Conservation (phyloP, 352 stramenopile species). For the Pythium dissotocum region DNA sequence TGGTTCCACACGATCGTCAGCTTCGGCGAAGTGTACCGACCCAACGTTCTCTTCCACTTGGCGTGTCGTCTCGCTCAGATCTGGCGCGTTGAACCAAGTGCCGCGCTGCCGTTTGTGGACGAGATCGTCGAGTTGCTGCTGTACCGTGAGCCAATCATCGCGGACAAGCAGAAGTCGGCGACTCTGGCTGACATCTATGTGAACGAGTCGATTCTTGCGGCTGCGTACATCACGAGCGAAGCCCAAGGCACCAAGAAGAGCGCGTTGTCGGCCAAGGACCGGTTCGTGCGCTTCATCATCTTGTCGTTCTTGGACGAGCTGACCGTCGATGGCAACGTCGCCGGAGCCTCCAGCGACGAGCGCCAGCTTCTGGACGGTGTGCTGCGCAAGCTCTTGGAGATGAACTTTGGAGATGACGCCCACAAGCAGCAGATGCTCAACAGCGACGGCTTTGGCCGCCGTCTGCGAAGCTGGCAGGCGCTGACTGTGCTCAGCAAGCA, state of each 20-base stretch:
- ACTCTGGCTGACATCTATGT: constrained; percentile 30
- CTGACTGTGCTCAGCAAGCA: constrained; percentile 70
- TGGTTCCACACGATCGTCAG: constrained; percentile 56
- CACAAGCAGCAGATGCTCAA: constrained; percentile 86
- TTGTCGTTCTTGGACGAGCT: constrained; percentile 62
- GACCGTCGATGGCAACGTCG: constrained; percentile 6
- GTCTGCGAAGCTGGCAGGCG: constrained; percentile 79
- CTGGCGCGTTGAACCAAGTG: constrained; percentile 53
- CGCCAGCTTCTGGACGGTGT: constrained; percentile 19
- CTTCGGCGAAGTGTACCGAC: constrained; percentile 60
- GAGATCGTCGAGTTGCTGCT: constrained; percentile 73
- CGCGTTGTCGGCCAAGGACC: constrained; percentile 49
- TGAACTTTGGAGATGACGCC: constrained; percentile 63
- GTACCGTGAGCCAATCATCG: constrained; percentile 77
- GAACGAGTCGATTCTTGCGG: constrained; percentile 34
- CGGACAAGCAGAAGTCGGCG: constrained; percentile 33
- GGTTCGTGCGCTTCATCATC: constrained; percentile 69
- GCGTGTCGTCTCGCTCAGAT: constrained; percentile 62
- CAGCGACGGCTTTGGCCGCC: constrained; percentile 76
- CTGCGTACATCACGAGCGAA: neutral
- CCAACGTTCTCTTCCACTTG: constrained; percentile 83
- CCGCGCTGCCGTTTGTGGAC: constrained; percentile 54
- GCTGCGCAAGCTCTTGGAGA: constrained; percentile 30
- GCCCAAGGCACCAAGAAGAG: constrained; percentile 16
- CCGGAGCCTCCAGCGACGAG: neutral